Evolutionary conservation across 2,329 filamentous ascomycete genomes (phyloP), one percentile per base, ranked within the genome.

Genomic region (Apiospora saccharicola): DNA sequence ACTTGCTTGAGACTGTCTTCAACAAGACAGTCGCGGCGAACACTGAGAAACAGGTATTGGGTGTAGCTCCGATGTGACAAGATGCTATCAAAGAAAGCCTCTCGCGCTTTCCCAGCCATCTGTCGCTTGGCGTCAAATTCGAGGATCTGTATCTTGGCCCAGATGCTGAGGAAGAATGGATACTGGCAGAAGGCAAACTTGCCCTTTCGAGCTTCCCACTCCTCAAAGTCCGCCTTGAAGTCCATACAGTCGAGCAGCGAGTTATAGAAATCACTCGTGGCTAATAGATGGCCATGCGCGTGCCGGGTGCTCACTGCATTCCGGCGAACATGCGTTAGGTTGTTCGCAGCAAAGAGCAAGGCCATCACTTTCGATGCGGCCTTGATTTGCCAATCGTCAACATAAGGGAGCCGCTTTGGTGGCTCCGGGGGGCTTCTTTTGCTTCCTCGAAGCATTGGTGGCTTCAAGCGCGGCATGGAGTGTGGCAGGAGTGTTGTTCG

Each of bases 151-250:
- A 96, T 97, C 82, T 98, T 98, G 41, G 95, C 93, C 86, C 94
- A 95, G 75, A 98, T 95, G 74, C 94, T 97, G 53, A 98, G 86
- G 76, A 98, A 91, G 78, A 98, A 97, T 0, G 95, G 94, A 78
- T 97, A 97, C 79, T 97, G 94, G 79, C 95, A 98, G 79, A 98
- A 97, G 0, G 93, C 90, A 79, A 98, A 98, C 75, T 91, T 94
- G 26, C 88, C 87, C 70, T 88, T 88, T 75, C 89, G 92, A 5
- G 90, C 88, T 79, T 97, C 95, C 95, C 95, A 98, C 13, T 90
- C 88, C 78, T 97, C 94, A 78, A 97, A 98, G 80, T 98, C 95
- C 0, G 89, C 90, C 67, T 96, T 89, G 8, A 98, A 86, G 79
- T 98, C 94, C n/a, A 92, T 90, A 77, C 94, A 94, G 79, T 98